Evolutionary conservation across 2,329 filamentous ascomycete species (phyloP), one percentile per base, ranked within the genome.

Genomic region (Verticillium nonalfalfae): DNA sequence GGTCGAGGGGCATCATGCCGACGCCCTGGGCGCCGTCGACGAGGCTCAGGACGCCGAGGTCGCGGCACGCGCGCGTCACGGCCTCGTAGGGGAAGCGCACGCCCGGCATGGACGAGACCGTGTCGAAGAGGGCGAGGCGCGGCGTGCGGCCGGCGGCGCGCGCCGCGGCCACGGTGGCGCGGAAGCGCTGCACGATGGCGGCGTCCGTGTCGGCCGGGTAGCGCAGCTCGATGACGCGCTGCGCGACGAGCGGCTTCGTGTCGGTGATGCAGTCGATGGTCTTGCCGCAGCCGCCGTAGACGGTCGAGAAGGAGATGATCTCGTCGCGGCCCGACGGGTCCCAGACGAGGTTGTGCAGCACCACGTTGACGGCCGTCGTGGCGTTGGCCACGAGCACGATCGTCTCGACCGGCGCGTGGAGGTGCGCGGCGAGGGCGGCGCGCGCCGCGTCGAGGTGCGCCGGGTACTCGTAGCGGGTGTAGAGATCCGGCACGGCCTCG

Each of bases 11-110:
- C 7, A 97, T 81, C 74, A 95, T 89, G 1, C 94, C 94, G 26
- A 96, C 77, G 1, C 89, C 89, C 74, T 98, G 94, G 0, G 94
- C 94, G 15, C 85, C 93, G 72, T 98, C 94, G 39, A 97, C 79
- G 21, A 91, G 78, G 68, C 89, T 93, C 59, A 94, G 70, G 2
- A 97, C 77, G 0, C 83, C 85, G 31, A 88, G 78, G 61, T 88
- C 82, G 55, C 80, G 82, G 72, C 93, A 97, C 0, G 84, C 80
- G 7, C 74, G 72, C 1, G 84, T 81, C 61, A 97, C 75, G 1
- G 73, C 75, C 71, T 93, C 87, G 74, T 90, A 97, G 0, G 94
- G 94, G 67, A 97, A 86, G 2, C 87, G 78, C 0, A 96, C 82
- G 1, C 91, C 93, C 0, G 94, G 94, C 26, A 90, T 78, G 33